Evolutionary conservation across 2,329 filamentous ascomycete species (phyloP).

Genomic region (Dryadomyces quercivorus): DNA sequence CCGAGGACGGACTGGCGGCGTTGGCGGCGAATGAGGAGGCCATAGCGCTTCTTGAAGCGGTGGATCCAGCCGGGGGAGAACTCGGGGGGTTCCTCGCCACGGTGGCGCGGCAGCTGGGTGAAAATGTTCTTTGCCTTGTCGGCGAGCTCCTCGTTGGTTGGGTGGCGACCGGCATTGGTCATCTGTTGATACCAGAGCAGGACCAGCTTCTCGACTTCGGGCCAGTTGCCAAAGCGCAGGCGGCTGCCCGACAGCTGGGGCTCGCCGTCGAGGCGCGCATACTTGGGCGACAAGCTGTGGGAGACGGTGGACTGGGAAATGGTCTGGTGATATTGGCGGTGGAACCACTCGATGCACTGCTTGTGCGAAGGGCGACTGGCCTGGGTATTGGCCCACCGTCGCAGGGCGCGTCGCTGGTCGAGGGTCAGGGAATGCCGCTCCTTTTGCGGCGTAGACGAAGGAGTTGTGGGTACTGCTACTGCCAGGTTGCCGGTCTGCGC

Average conservation of each 20-base stretch:
- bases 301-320: conserved; percentile 53
- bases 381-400: conserved; percentile 47
- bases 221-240: conserved; percentile 52
- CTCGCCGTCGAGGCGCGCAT: conserved; percentile 48
- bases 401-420: conserved; percentile 47
- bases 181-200: conserved; percentile 43
- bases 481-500: not conserved
- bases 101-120: conserved; percentile 44
- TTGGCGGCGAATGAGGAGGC: conserved; percentile 43
- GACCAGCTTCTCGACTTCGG: conserved; percentile 47
- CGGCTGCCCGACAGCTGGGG: conserved; percentile 50
- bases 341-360: conserved; percentile 53
- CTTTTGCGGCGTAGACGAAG: conserved; percentile 18
- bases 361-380: conserved; percentile 45
- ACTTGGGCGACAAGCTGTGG: conserved; percentile 49
- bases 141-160: conserved; percentile 49
- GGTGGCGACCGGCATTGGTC: conserved; percentile 39
- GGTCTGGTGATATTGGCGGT: conserved; percentile 41
- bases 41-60: conserved; percentile 52
- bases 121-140: conserved; percentile 51
- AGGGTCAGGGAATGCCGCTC: conserved; percentile 50
- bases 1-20: conserved; percentile 32
- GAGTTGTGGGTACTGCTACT: not conserved
- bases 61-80: conserved; percentile 55
- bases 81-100: conserved; percentile 46